Base-by-base conservation (phyloP, 352 stramenopile genomes). In the Phytophthora citricola region DNA sequence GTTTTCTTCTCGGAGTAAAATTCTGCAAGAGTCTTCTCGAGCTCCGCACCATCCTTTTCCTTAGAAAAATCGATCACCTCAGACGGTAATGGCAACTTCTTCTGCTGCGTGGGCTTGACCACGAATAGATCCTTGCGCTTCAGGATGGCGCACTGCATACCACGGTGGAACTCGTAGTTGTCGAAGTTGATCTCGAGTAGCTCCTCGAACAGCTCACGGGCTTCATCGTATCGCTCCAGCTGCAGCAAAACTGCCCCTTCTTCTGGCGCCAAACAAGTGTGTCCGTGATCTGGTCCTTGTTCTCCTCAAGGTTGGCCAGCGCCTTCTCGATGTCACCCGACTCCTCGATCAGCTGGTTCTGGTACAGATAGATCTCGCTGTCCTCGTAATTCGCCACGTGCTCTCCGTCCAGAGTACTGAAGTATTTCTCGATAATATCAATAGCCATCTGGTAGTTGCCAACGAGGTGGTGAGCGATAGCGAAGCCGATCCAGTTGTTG, bases 401-500 rank as follows among this genome's bases (percentile, higher is more conserved):
- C n/a, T 66, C 71, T n/a, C 59, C 58, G 4, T 92, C 83, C 24
- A 98, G 64, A 22, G 93, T 98, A 34, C 81, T 86, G 27, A 98
- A 82, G 78, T 99, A 99, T 66, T 93, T 97, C 56, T 99, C 96
- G 69, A 99, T 96, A 62, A 98, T 97, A 46, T 95, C 81, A 53
- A 99, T 90, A 20, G 97, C 96, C 66, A 94, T 97, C 39, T 97
- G 80, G 29, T 89, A 79, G 75, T 99, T 95, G 44, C 95, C 95
- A 39, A 85, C 85, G 12, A 99, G 69, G 75, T 99, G 95, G 71
- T 98, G 97, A 34, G 94, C 93, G 47, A 99, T 81, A 26, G 96
- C 97, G 81, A 98, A 99, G 31, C 94, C 92, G 56, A 99, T 91
- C 97, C 97, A 99, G 83, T 99, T 97, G 78, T 95, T 94, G 68